These are phyloP conservation scores for Oryza glaberrima DNA, from an alignment of 176 grass and related monocot genomes.

Conservation along the genomic window DNA sequence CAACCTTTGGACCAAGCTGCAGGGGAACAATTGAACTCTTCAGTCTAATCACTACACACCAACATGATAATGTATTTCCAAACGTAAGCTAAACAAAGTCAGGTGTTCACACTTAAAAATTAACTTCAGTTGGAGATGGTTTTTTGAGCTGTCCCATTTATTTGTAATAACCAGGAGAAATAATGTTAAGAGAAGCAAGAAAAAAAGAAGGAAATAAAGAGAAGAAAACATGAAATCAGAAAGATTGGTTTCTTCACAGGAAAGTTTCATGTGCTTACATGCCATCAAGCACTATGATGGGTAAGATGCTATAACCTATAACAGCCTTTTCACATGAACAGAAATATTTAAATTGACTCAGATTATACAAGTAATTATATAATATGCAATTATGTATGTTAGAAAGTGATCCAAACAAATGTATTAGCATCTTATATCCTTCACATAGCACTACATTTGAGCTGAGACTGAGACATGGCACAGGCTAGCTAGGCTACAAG, in stretches of 20 bases:
- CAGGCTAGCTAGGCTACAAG: not conserved
- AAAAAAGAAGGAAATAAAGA: not conserved
- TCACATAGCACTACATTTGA: not conserved
- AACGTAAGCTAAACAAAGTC: not conserved
- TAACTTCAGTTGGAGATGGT: not conserved
- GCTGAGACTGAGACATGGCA: not conserved
- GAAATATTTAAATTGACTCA: not conserved
- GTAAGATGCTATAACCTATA: not conserved
- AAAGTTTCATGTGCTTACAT: not conserved
- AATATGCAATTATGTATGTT: not conserved
- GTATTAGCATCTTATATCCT: not conserved
- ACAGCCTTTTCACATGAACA: not conserved
- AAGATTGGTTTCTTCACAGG: not conserved
- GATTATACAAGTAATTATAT: not conserved
- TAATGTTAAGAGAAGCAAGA: not conserved
- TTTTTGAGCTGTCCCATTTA: not conserved
- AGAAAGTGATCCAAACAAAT: not conserved
- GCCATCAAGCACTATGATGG: not conserved
- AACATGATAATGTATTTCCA: not conserved
- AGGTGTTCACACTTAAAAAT: not conserved
- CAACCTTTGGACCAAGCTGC: conserved; percentile 88
- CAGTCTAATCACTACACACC: not conserved
- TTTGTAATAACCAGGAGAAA: not conserved
- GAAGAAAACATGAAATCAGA: not conserved
- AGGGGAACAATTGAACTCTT: not conserved